Percentiles rank a stretch among this genome's conserved stretches.
Conservation (phyloP, 2,329 filamentous ascomycete genomes). For the Mycosphaerelloides madeirae region DNA sequence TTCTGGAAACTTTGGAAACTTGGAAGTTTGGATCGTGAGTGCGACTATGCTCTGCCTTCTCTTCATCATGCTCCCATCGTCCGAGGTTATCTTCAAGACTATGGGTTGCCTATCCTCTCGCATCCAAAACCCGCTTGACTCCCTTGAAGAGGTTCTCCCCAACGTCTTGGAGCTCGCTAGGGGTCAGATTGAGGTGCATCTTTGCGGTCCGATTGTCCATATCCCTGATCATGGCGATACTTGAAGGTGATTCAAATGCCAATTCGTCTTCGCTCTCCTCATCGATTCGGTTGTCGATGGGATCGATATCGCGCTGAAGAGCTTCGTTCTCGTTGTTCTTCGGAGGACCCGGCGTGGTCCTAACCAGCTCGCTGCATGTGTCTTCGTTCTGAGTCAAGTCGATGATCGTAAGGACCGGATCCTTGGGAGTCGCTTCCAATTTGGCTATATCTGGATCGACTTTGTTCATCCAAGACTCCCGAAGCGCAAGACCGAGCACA, state of each 20-base stretch:
- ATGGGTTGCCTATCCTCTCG: neutral
- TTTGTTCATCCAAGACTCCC: constrained; percentile 49
- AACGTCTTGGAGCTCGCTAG: constrained; percentile 10
- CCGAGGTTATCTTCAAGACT: too few species aligned
- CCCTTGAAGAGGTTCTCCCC: constrained; percentile 1
- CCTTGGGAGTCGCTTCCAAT: too few species aligned
- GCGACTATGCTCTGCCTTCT: too few species aligned
- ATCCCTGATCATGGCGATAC: neutral
- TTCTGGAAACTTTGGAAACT: too few species aligned
- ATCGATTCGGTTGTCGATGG: too few species aligned
- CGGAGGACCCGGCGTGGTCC: too few species aligned
- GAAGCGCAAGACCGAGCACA: constrained; percentile 59
- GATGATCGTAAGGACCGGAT: too few species aligned
- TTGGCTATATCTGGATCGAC: too few species aligned
- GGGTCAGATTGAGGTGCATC: constrained; percentile 13
- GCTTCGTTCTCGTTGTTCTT: too few species aligned
- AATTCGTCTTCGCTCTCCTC: neutral
- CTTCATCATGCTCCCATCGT: too few species aligned
- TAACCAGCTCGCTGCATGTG: neutral
- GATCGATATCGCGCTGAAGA: too few species aligned
- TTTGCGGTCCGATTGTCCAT: constrained; percentile 19
- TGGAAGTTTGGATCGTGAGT: too few species aligned
- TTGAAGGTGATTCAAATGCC: neutral
- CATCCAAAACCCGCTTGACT: constrained; percentile 4
- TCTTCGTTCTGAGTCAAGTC: neutral